Evolutionary conservation across 2,329 filamentous ascomycete species (phyloP).

Genomic region (Diaporthe sp.): DNA sequence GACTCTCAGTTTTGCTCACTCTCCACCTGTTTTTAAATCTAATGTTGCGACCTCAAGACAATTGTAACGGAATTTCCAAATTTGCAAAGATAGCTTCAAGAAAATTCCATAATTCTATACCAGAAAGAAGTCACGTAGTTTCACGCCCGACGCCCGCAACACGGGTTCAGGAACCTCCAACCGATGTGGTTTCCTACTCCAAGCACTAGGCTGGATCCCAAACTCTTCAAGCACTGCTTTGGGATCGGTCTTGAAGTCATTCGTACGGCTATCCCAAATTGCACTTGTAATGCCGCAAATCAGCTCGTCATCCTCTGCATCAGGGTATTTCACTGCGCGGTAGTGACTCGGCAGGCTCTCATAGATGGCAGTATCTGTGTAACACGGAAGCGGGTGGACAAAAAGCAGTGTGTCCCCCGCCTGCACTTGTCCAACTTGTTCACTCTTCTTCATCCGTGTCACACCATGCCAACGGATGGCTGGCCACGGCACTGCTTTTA

Average conservation of each 20-base stretch:
- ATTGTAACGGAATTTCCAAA: not conserved
- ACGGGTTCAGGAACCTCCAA: not conserved
- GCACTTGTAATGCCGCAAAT: not conserved
- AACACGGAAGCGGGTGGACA: too few species aligned
- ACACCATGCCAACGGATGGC: too few species aligned
- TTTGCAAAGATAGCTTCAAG: not conserved
- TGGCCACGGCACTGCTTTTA: too few species aligned
- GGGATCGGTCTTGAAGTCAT: not conserved
- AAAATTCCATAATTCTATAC: not conserved
- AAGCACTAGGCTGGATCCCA: constrained; percentile 1
- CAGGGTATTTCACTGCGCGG: accelerated
- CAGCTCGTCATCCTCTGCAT: not conserved
- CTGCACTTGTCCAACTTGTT: too few species aligned
- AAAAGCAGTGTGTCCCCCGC: too few species aligned
- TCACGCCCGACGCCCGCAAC: not conserved
- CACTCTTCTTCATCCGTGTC: too few species aligned
- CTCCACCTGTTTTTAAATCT: too few species aligned
- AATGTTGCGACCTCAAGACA: too few species aligned
- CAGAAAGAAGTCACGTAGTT: not conserved
- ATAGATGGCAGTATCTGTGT: too few species aligned
- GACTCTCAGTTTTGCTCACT: too few species aligned
- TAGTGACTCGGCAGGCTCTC: not conserved
- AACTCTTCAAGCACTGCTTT: not conserved
- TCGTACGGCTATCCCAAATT: not conserved
- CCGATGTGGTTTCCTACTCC: not conserved